Conservation (phyloP, 768 basidiomycete species). For the Termitomyces sp. region DNA sequence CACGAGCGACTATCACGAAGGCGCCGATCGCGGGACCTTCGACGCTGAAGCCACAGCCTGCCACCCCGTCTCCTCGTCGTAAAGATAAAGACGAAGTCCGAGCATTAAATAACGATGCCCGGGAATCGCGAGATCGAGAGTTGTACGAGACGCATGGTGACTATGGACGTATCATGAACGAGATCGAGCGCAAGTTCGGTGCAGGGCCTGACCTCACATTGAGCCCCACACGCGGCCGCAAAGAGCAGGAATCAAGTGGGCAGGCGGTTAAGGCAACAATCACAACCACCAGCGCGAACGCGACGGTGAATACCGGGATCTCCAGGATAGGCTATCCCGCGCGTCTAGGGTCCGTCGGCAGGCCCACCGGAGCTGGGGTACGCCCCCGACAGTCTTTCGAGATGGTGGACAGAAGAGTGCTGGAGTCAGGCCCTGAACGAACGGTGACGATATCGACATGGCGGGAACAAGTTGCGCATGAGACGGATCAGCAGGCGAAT, state of each 20-base stretch:
- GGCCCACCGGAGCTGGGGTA: background rate
- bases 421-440: slow-evolving; percentile 47
- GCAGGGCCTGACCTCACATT: slow-evolving; percentile 19
- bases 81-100: background rate
- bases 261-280: slow-evolving; percentile 8
- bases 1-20: slow-evolving; percentile 2
- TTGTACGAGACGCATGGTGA: slow-evolving; percentile 29
- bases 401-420: slow-evolving; percentile 35
- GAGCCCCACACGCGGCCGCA: slow-evolving; percentile 13
- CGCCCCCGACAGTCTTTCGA: slow-evolving; percentile 37
- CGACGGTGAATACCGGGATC: slow-evolving; percentile 9
- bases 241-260: slow-evolving; percentile 12
- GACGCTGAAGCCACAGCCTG: background rate
- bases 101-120: background rate
- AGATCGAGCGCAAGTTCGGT: slow-evolving; percentile 27
- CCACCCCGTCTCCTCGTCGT: background rate
- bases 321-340: slow-evolving; percentile 22
- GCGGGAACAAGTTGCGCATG: slow-evolving; percentile 50
- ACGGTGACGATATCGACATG: slow-evolving; percentile 55
- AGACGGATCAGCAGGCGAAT: slow-evolving; percentile 31
- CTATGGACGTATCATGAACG: slow-evolving; percentile 29
- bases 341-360: slow-evolving; percentile 14
- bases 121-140: background rate
- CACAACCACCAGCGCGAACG: slow-evolving; percentile 4
- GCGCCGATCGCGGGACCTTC: background rate